Base-by-base conservation (phyloP, 768 basidiomycete species). In the Phanerochaete carnosa region DNA sequence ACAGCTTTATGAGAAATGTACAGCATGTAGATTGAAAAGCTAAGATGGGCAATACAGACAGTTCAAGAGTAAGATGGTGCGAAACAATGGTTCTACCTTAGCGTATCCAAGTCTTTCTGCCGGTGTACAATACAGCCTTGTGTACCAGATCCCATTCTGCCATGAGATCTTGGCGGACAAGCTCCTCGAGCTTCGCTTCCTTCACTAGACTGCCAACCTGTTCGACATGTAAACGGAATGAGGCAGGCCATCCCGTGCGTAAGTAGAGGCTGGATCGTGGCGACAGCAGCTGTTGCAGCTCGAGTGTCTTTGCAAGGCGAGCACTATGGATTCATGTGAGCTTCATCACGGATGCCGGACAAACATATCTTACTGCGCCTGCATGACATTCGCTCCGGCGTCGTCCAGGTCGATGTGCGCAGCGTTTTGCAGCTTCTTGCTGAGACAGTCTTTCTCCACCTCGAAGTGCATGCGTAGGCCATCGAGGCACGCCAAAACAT, bases 401-500 rank as follows among this genome's bases (percentile, higher is more conserved):
- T 52, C 67, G 33, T 80, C 80, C 1, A 79, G 67, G 30, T 69
- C 70, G 16, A 75, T 69, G 54, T 79, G 75, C 26, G 56, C 55
- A n/a, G 66, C 73, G 12, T 63, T 60, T 6, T 23, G 64, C 12
- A 75, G 54, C n/a, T 64, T 67, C 29, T 68, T 62, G 45, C 74
- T 79, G 1, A 66, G 62, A 25, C 66, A 64, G 2, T 25, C 58
- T 66, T 80, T 80, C 51, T 64, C 60, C n/a, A 62, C 47, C 25
- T 65, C 43, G 13, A 71, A 63, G 19, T 66, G 23, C 1, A 63
- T 35, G 8, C 70, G 62, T n/a, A 69, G 67, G n/a, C 66, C 59
- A 45, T 80, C 76, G 33, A 83, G 72, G 64, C 77, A 80, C 3
- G 76, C 64, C 1, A 81, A 66, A 30, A 80, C 61, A 57, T 72